Conservation (phyloP, 2,329 filamentous ascomycete genomes). For the Calonectria pseudoreteaudii region DNA sequence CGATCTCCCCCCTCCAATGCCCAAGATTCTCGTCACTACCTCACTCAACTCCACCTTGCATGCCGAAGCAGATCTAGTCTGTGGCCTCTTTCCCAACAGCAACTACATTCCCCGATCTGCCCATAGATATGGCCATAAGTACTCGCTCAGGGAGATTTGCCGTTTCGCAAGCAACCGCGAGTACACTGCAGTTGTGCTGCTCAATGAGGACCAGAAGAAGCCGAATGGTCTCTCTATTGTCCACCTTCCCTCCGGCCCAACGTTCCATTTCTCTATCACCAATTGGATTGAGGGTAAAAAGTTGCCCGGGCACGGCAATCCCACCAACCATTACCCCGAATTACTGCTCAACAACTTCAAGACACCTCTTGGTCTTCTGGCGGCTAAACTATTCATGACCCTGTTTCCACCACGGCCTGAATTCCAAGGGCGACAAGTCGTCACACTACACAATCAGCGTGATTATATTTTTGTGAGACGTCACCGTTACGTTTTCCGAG, state of each 20-base stretch:
- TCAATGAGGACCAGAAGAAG: constrained; percentile 91
- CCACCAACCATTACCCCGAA: constrained; percentile 91
- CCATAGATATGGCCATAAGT: constrained; percentile 89
- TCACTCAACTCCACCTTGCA: constrained; percentile 90
- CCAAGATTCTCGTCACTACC: constrained; percentile 94
- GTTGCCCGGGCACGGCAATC: constrained; percentile 87
- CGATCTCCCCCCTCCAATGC: constrained; percentile 68
- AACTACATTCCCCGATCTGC: constrained; percentile 89
- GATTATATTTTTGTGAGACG: constrained; percentile 95
- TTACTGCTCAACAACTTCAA: constrained; percentile 94
- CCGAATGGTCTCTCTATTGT: constrained; percentile 86
- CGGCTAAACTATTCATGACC: constrained; percentile 80
- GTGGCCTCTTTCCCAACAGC: constrained; percentile 84
- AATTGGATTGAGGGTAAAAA: constrained; percentile 93
- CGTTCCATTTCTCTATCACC: constrained; percentile 90
- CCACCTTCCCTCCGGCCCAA: constrained; percentile 85
- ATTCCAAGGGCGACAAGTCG: constrained; percentile 86
- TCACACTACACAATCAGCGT: constrained; percentile 93
- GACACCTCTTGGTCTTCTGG: constrained; percentile 89
- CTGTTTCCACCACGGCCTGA: constrained; percentile 80
- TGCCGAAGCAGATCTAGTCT: constrained; percentile 81
- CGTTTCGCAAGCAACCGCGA: constrained; percentile 84
- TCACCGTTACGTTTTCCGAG: constrained; percentile 92
- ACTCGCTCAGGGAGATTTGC: constrained; percentile 90
- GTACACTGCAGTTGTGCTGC: constrained; percentile 85